A percentile compares a stretch with the other conserved stretches of the same genome.
phyloP scores from a whole-genome alignment of 2,329 filamentous ascomycete species.

The Drechslerella stenobrocha region DNA sequence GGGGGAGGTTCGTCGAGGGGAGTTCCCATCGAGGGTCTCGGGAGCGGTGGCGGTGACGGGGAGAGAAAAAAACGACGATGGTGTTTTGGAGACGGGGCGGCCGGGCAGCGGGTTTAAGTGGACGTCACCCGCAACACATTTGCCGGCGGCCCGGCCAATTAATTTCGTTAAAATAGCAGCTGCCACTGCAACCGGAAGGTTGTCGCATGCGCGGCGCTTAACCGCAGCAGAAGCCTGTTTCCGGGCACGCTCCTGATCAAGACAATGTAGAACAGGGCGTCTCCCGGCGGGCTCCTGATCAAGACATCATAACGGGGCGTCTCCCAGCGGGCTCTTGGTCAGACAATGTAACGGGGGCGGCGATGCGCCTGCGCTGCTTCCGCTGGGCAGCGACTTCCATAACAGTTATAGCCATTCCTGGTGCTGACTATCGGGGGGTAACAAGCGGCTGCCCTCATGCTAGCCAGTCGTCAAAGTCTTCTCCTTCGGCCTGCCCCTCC shows the following conservation, averaged over 20 bases:
- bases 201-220: slow-evolving; percentile 7
- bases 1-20: slow-evolving; percentile 12
- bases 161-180: neutral
- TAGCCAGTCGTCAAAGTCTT: slow-evolving; percentile 45
- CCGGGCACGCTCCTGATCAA: neutral
- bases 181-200: neutral
- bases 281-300: no score
- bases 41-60: neutral
- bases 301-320: no score
- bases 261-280: no score
- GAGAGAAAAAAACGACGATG: neutral
- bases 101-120: neutral
- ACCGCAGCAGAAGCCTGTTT: neutral
- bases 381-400: no score
- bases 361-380: no score
- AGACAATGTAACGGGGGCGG: no score
- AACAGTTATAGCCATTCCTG: neutral
- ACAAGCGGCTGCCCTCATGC: slow-evolving; percentile 9
- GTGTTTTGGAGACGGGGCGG: neutral
- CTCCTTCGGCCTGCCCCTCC: neutral
- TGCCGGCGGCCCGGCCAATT: neutral
- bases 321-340: no score
- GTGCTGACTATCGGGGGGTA: no score
- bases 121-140: neutral
- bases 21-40: slow-evolving; percentile 15